Conservation (phyloP, 106 monocot genomes). For the Hemerocallis citrina region DNA sequence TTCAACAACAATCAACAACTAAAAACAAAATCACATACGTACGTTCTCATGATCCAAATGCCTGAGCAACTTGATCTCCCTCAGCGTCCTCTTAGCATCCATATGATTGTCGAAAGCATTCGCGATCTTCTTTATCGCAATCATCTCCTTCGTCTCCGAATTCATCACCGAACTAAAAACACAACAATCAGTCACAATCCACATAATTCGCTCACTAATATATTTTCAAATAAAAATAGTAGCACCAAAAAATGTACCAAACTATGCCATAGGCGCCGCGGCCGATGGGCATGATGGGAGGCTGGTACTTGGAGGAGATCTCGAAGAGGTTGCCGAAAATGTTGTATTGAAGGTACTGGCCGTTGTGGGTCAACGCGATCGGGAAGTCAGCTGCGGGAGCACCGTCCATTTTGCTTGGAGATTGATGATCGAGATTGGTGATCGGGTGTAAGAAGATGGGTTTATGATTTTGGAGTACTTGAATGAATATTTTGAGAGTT, state of each 20-base stretch:
- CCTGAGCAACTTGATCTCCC: slow-evolving; percentile 61
- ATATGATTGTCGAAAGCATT: slow-evolving; percentile 69
- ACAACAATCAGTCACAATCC: no score
- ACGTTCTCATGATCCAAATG: slow-evolving; percentile 84
- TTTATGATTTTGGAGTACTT: no score
- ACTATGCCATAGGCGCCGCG: slow-evolving; percentile 97
- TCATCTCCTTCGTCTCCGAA: slow-evolving; percentile 55
- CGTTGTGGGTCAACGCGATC: slow-evolving; percentile 48
- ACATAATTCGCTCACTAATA: no score
- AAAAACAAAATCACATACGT: no score
- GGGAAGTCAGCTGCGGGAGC: slow-evolving; percentile 42
- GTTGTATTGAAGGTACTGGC: slow-evolving; percentile 65
- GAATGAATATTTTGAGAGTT: no score
- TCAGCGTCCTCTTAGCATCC: slow-evolving; percentile 59
- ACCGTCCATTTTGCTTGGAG: no score
- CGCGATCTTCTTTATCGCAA: slow-evolving; percentile 75
- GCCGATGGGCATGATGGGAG: slow-evolving; percentile 93
- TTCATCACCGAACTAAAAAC: slow-evolving; percentile 46
- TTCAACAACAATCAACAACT: no score
- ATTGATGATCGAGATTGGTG: no score
- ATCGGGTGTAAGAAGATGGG: background rate
- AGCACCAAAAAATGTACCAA: slow-evolving; percentile 46
- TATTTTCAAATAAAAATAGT: no score
- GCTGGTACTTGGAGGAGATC: slow-evolving; percentile 79
- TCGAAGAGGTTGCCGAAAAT: slow-evolving; percentile 83